Conservation (phyloP, 768 basidiomycete genomes). For the Lyophyllum decastes region DNA sequence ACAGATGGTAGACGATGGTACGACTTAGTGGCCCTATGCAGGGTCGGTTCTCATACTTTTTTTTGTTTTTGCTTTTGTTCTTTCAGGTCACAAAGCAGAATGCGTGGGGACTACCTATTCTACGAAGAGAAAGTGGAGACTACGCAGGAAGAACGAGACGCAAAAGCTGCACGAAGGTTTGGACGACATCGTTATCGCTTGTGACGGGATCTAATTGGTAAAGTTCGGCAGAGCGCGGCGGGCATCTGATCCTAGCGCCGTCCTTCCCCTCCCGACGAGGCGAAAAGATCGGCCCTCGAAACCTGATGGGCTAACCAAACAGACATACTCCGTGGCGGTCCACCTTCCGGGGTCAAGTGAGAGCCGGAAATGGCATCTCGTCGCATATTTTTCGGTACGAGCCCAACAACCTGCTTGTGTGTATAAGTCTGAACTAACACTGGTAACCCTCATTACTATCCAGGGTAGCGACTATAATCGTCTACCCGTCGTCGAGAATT, state of each 20-base stretch:
- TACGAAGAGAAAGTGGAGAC: slow-evolving; percentile 85
- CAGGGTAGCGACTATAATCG: slow-evolving; percentile 70
- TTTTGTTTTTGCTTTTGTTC: too few relatives aligned
- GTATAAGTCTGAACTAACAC: slow-evolving; percentile 6
- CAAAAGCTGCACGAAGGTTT: slow-evolving; percentile 77
- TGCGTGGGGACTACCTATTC: slow-evolving; percentile 81
- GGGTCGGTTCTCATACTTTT: neutral
- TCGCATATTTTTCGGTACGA: slow-evolving; percentile 78
- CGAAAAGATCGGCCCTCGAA: slow-evolving; percentile 80
- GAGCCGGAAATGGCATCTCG: slow-evolving; percentile 80
- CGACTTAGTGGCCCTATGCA: slow-evolving; percentile 1
- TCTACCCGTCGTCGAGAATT: slow-evolving; percentile 73
- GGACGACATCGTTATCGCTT: slow-evolving; percentile 13
- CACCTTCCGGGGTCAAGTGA: slow-evolving; percentile 58
- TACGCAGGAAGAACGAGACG: slow-evolving; percentile 76
- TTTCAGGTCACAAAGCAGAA: slow-evolving; percentile 78
- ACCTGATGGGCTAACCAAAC: slow-evolving; percentile 81
- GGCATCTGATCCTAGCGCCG: slow-evolving; percentile 60
- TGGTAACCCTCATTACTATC: neutral
- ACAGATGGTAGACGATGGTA: slow-evolving; percentile 83
- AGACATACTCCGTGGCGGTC: slow-evolving; percentile 80
- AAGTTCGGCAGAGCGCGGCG: slow-evolving; percentile 47
- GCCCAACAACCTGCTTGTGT: neutral
- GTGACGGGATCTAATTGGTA: slow-evolving; percentile 7
- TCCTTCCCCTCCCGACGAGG: slow-evolving; percentile 60